Evolutionary conservation across 176 grass and related monocot genomes (phyloP).

Genomic region (Pharus latifolius): DNA sequence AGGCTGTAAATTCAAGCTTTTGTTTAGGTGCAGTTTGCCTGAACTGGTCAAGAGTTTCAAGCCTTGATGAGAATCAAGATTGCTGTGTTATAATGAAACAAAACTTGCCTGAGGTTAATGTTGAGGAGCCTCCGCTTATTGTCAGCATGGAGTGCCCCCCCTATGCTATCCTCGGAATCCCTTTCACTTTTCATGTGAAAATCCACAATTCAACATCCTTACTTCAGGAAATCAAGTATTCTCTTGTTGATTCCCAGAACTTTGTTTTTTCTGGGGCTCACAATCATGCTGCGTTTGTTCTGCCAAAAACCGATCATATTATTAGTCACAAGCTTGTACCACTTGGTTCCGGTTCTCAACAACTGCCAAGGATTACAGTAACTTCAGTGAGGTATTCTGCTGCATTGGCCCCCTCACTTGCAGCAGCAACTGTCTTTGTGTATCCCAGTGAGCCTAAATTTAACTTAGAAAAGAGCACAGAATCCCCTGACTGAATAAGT

Average conservation of each 20-base stretch:
- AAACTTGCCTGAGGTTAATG: conserved; percentile 47
- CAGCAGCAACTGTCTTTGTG: conserved; percentile 64
- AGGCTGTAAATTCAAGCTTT: conserved; percentile 26
- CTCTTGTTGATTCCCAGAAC: conserved; percentile 81
- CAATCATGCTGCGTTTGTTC: conserved; percentile 61
- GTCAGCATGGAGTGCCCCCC: conserved; percentile 78
- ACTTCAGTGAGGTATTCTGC: conserved; percentile 86
- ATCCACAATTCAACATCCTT: conserved; percentile 72
- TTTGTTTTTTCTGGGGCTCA: conserved; percentile 91
- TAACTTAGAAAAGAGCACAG: conserved; percentile 23
- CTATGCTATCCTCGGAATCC: conserved; percentile 61
- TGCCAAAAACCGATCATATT: conserved; percentile 60
- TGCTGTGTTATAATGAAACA: conserved; percentile 41
- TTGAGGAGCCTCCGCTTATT: conserved; percentile 78
- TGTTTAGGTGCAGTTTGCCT: conserved; percentile 60
- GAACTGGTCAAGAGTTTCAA: conserved; percentile 69
- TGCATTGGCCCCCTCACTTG: conserved; percentile 42
- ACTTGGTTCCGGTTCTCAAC: conserved; percentile 62
- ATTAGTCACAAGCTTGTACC: conserved; percentile 84
- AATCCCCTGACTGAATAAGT: conserved; percentile 19
- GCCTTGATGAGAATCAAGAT: conserved; percentile 30
- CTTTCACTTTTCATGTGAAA: conserved; percentile 85
- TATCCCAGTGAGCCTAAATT: conserved; percentile 84
- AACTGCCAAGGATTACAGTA: conserved; percentile 65
- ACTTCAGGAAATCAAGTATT: conserved; percentile 95